These are phyloP conservation scores for Aureobasidium sp. DNA, from an alignment of 2,329 filamentous ascomycete species.

Conservation along the genomic window DNA sequence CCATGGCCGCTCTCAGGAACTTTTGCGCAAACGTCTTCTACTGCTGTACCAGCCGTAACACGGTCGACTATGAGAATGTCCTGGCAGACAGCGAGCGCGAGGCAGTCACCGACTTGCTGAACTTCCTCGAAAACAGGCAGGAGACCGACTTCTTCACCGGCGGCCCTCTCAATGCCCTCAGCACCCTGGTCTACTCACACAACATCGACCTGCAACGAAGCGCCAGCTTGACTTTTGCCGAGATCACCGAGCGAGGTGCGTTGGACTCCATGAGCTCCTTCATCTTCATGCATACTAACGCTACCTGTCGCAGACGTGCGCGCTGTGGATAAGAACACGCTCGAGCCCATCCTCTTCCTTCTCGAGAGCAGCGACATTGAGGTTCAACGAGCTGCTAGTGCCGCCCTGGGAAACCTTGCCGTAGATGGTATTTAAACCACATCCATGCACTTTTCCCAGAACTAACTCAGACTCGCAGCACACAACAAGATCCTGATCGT, in stretches of 20 bases:
- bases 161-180: conserved; percentile 85
- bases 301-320: conserved; percentile 62
- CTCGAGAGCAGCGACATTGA: conserved; percentile 94
- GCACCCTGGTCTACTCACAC: conserved; percentile 94
- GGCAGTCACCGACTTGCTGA: conserved; percentile 87
- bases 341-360: conserved; percentile 91
- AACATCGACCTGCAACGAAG: conserved; percentile 97
- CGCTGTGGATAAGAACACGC: conserved; percentile 87
- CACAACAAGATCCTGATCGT: conserved; percentile 98
- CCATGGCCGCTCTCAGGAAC: conserved; percentile 23
- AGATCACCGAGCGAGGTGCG: conserved; percentile 94
- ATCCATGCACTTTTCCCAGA: not conserved
- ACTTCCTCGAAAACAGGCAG: conserved; percentile 91
- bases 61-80: conserved; percentile 36
- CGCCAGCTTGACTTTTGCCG: conserved; percentile 95
- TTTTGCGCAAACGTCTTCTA: conserved; percentile 26
- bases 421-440: conserved; percentile 67
- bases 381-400: conserved; percentile 92
- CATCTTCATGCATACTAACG: not conserved
- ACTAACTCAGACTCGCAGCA: conserved; percentile 46
- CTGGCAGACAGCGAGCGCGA: conserved; percentile 94
- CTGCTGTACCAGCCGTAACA: conserved; percentile 33
- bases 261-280: not conserved
- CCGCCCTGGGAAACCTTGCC: conserved; percentile 88
- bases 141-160: conserved; percentile 98